Evolutionary conservation across 2,329 filamentous ascomycete species (phyloP), one percentile per base, ranked within the genome.

Genomic region (Xylariaceae sp.): DNA sequence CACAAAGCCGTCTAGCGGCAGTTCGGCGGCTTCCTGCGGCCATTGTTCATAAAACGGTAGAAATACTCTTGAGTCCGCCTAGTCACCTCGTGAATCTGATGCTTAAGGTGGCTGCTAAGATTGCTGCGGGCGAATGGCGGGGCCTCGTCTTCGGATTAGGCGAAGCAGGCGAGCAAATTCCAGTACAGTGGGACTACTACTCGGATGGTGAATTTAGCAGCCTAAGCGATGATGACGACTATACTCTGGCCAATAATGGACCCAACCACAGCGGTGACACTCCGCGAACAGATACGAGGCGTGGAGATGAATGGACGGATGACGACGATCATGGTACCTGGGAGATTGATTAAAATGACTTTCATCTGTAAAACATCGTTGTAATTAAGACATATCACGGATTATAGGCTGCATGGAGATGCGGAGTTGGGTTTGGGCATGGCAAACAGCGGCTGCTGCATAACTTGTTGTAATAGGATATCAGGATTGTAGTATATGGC

Each of bases 31-130:
- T 88, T 24, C 82, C 84, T 1, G 75, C 83, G 44, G 81, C 85
- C 3, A 81, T 96, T 24, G 81, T 96, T 21, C 83, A 87, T 50
- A 92, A 90, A 72, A 92, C 91, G 0, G 86, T 83, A 58, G 85
- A 89, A 45, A 80, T 94, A 24, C 80, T 96, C 3, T 75, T 96
- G 11, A 85, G 89, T 0, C 91, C 91, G n/a, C 91, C 92, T 0
- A 83, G 87, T 13, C 85, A 92, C 63, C 80, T 96, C 2, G 82
- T 96, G 29, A 79, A 84, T 21, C 77, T 96, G 33, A 92, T 96
- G 79, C 80, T 96, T 4, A 85, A 85, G 50, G 90, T 96, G 51
- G 90, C 92, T 1, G 86, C 89, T 0, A 85, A 83, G 57, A 91
- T 96, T 57, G 81, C 86, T 1, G 78, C 78, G 24, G 83, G 82